Percentiles rank a stretch among this genome's conserved stretches.
phyloP scores from a whole-genome alignment of 202 grass and related monocot genomes.

The Hordeum pubiflorum region DNA sequence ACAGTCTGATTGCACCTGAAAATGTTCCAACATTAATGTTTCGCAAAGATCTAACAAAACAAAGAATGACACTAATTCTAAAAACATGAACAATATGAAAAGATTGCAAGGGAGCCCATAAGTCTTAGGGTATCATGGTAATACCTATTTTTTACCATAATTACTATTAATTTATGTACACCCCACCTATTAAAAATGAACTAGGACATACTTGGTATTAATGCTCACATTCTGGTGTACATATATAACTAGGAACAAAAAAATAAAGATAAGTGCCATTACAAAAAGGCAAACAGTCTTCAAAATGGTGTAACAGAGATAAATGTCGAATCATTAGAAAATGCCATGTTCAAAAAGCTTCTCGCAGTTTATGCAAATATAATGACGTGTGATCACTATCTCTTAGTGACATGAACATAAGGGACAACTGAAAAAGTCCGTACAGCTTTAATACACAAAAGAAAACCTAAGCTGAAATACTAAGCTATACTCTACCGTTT shows the following conservation, averaged over 20 bases:
- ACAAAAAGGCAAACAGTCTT: background rate
- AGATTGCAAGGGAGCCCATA: background rate
- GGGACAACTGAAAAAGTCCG: background rate
- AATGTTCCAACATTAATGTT: constrained; percentile 27
- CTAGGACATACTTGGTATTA: background rate
- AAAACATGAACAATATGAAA: background rate
- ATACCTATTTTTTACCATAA: background rate
- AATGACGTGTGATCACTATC: background rate
- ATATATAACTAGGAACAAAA: background rate
- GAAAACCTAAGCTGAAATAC: background rate
- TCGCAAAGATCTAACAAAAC: background rate
- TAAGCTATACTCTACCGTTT: background rate
- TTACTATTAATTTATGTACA: background rate
- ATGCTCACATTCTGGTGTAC: background rate
- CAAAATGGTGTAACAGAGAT: background rate
- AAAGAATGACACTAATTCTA: background rate
- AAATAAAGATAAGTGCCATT: background rate
- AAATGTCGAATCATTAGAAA: background rate
- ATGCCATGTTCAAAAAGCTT: background rate
- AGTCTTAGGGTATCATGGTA: background rate
- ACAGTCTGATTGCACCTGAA: constrained; percentile 49
- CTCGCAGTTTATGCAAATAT: background rate
- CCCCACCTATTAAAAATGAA: background rate
- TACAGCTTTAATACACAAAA: background rate
- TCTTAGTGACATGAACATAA: background rate